Percentiles rank a stretch among this genome's conserved stretches.
Evolutionary conservation across 2,329 filamentous ascomycete genomes (phyloP).

Genomic region (Lasiodiplodia gonubiensis): DNA sequence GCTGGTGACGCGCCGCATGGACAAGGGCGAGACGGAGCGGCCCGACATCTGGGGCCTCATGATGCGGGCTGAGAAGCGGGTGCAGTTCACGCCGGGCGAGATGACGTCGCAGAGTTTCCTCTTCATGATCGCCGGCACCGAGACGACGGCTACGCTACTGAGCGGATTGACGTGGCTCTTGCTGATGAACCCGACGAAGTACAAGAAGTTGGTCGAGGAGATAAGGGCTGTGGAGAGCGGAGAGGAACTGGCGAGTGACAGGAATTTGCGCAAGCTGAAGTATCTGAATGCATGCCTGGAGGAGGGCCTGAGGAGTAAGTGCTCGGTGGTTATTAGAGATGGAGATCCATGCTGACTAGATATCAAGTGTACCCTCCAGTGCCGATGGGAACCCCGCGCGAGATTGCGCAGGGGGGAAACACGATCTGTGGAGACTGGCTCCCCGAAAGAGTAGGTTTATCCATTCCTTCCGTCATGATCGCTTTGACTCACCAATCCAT

Average conservation of each 20-base stretch:
- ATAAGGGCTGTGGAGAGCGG: neutral
- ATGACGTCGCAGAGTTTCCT: neutral
- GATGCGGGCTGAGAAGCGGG: neutral
- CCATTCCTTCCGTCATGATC: neutral
- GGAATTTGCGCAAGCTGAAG: neutral
- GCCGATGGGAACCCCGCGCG: conserved; percentile 40
- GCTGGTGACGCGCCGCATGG: neutral
- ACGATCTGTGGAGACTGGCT: conserved; percentile 45
- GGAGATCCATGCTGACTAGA: conserved; percentile 40
- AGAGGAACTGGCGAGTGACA: neutral
- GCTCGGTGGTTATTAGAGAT: conserved; percentile 49
- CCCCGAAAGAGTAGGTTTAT: conserved; percentile 37
- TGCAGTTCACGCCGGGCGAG: neutral
- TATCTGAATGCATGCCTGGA: conserved; percentile 40
- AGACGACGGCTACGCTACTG: conserved; percentile 6
- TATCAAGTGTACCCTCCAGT: conserved; percentile 49
- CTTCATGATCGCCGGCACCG: conserved; percentile 6
- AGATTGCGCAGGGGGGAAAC: conserved; percentile 44
- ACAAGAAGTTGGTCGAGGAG: conserved; percentile 3
- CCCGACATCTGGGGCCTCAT: conserved; percentile 6
- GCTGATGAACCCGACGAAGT: conserved; percentile 29
- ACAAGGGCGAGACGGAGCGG: neutral
- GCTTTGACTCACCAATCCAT: neutral
- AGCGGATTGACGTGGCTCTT: conserved; percentile 42
- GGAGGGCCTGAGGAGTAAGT: conserved; percentile 43